Conservation (phyloP, 371 early-diverging fungal genomes). For the Mucor piriformis region DNA sequence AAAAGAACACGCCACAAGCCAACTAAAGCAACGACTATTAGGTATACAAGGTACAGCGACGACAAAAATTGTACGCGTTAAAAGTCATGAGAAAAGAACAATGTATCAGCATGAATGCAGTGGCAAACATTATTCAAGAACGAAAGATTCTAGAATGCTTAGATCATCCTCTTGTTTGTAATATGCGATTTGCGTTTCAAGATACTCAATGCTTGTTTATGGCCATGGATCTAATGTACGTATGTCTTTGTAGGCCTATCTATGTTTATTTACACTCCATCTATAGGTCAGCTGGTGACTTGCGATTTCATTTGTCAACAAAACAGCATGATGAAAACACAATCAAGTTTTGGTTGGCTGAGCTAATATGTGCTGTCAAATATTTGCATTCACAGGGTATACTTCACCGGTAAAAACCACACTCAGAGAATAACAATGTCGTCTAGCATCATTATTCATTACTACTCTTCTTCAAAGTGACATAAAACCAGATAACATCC, state of each 20-base stretch:
- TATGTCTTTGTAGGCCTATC: not conserved
- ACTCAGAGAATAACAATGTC: too few species aligned
- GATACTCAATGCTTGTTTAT: slow-evolving; percentile 76
- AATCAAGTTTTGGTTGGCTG: slow-evolving; percentile 72
- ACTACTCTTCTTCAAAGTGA: too few species aligned
- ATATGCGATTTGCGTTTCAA: slow-evolving; percentile 80
- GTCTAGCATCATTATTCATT: too few species aligned
- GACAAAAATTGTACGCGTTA: slow-evolving; percentile 67
- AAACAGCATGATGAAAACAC: slow-evolving; percentile 63
- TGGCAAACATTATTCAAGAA: slow-evolving; percentile 73
- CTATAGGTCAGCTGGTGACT: slow-evolving; percentile 74
- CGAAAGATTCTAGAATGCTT: slow-evolving; percentile 72
- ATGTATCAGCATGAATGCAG: slow-evolving; percentile 68
- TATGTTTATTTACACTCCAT: not conserved
- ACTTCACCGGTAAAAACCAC: slow-evolving; percentile 64
- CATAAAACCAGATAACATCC: slow-evolving; percentile 78
- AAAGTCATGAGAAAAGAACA: slow-evolving; percentile 77
- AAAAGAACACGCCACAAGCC: not conserved
- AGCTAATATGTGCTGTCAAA: slow-evolving; percentile 64
- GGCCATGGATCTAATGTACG: slow-evolving; percentile 79
- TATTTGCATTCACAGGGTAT: slow-evolving; percentile 75
- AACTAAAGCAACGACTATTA: slow-evolving; percentile 15
- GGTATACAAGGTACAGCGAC: slow-evolving; percentile 68
- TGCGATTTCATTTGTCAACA: slow-evolving; percentile 72
- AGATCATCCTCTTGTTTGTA: slow-evolving; percentile 73